phyloP scores from a whole-genome alignment of 345 rosid genomes.

The Gossypium raimondii region DNA sequence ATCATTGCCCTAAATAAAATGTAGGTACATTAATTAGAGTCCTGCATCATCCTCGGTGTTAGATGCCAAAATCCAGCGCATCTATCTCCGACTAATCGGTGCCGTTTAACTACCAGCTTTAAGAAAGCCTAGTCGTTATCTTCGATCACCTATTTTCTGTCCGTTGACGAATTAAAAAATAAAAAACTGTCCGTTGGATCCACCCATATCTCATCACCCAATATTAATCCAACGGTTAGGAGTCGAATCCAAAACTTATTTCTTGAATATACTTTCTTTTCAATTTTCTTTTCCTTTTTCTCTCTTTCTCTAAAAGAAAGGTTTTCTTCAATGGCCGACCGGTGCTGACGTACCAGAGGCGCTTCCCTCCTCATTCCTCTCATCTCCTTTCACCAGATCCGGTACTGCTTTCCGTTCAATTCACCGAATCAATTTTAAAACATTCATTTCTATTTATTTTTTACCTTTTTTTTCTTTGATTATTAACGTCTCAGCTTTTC shows the following conservation, averaged over 20 bases:
- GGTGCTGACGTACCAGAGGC: constrained; percentile 37
- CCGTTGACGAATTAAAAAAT: constrained; percentile 6
- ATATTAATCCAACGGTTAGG: constrained; percentile 11
- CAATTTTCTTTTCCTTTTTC: neutral
- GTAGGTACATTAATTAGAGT: no score
- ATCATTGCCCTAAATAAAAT: no score
- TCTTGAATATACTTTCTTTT: neutral
- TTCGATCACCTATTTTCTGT: neutral
- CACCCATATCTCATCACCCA: neutral
- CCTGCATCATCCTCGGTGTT: neutral
- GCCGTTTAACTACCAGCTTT: neutral
- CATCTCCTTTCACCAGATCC: constrained; percentile 29
- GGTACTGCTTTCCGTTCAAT: constrained; percentile 27
- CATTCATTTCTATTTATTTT: neutral
- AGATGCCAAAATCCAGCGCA: neutral
- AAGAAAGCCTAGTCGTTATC: neutral
- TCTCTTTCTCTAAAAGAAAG: neutral
- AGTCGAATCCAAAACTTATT: neutral
- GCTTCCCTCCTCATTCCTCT: neutral
- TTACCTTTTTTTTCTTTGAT: neutral
- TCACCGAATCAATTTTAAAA: neutral
- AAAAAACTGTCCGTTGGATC: neutral
- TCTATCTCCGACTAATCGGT: neutral
- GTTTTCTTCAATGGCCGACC: constrained; percentile 35
- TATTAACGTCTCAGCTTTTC: neutral